Evolutionary conservation across 2,329 filamentous ascomycete genomes (phyloP), one percentile per base, ranked within the genome.

Genomic region (Beauveria bassiana): DNA sequence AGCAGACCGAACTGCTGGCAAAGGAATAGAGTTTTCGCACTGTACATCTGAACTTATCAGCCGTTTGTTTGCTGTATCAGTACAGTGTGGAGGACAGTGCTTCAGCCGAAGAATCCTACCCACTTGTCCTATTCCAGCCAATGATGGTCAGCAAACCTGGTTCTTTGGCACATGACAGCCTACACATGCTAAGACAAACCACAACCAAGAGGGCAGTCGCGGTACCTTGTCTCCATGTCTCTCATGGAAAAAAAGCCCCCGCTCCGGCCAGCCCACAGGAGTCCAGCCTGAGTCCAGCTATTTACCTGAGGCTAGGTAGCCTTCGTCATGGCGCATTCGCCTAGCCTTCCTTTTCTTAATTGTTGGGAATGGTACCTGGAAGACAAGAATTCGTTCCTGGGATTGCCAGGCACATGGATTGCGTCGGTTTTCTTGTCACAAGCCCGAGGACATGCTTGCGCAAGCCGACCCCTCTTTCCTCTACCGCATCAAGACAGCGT

Each of bases 291-390:
- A 54, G 51, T 43, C 51, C 34, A 38, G 34, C 34, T 38, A 16
- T 38, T 38, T 38, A 38, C 34, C 34, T 38, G 34, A 38, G 34
- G 34, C 34, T 38, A 38, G 34, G 34, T 38, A 38, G 34, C 34
- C 34, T 38, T 54, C 34, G 51, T 54, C 51, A 42, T 54, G 51
- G 51, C 14, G 31, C 51, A 54, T 24, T 20, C 43, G 52, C 52
- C 52, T 55, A 38, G 28, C 26, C 49, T 28, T 10, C 18, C n/a
- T 31, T 22, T 43, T 20, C 9, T 50, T 50, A 59, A 59, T 59
- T 59, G 55, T 59, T 59, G 55, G 55, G 55, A 46, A 59, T 59
- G 45, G 55, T 40, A 12, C 31, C 43, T 58, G 55, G 45, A 53
- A 38, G n/a, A 26, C 42, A 47, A 34, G 6, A 46, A 46, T 12